Conservation (phyloP, 2,329 filamentous ascomycete species). For the Sporothrix pseudoabietina region DNA sequence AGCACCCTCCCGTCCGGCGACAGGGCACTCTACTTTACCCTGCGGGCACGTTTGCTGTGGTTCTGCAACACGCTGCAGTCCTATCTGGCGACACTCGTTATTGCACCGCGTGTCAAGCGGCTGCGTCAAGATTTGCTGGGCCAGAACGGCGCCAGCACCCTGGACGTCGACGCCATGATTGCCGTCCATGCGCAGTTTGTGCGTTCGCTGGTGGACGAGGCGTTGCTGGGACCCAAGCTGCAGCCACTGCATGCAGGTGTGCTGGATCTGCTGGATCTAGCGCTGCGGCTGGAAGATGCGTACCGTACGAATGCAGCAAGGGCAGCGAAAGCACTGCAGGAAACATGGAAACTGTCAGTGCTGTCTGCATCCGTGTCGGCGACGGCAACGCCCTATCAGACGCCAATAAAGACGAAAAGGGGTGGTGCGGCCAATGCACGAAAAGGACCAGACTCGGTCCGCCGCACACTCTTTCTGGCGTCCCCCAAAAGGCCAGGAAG, state of each 20-base stretch:
- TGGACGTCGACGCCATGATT: slow-evolving; percentile 82
- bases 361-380: slow-evolving; percentile 39
- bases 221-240: slow-evolving; percentile 69
- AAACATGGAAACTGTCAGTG: slow-evolving; percentile 46
- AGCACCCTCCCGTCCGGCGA: slow-evolving; percentile 36
- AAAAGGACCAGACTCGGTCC: slow-evolving; percentile 29
- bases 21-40: slow-evolving; percentile 57
- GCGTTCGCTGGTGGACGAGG: slow-evolving; percentile 64
- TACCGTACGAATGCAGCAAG: slow-evolving; percentile 48
- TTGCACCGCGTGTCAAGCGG: slow-evolving; percentile 60
- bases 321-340: slow-evolving; percentile 44
- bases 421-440: background rate
- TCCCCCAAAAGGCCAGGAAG: background rate
- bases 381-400: slow-evolving; percentile 25
- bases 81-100: slow-evolving; percentile 73
- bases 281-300: slow-evolving; percentile 67
- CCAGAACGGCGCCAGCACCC: slow-evolving; percentile 47
- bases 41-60: slow-evolving; percentile 74
- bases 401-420: slow-evolving; percentile 27
- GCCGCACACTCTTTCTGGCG: slow-evolving; percentile 25
- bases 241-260: slow-evolving; percentile 71
- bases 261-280: slow-evolving; percentile 74
- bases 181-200: slow-evolving; percentile 66
- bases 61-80: slow-evolving; percentile 74
- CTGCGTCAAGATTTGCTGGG: slow-evolving; percentile 59